A percentile compares a stretch with the other conserved stretches of the same genome.
Conservation (phyloP, 192 early-diverging fungal genomes). For the Linnemannia schmuckeri region DNA sequence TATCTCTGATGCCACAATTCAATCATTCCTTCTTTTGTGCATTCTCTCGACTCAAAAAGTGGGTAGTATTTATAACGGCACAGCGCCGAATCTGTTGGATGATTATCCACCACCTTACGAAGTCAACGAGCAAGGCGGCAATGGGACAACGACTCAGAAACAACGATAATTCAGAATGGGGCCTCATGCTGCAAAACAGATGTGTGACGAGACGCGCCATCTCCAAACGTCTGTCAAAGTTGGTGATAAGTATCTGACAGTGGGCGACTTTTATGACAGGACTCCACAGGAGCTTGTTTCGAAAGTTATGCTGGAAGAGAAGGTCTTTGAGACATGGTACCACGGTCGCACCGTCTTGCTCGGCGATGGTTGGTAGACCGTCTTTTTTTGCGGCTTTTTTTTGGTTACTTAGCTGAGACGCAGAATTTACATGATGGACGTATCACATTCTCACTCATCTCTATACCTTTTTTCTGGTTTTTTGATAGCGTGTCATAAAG, state of each 20-base stretch:
- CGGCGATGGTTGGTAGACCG: slow-evolving; percentile 1
- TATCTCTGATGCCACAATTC: background rate
- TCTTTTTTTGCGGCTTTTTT: no score
- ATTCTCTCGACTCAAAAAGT: background rate
- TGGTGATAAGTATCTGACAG: background rate
- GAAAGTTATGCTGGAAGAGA: background rate
- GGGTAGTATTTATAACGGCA: background rate
- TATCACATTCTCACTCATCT: background rate
- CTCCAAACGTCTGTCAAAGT: background rate
- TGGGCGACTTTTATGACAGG: background rate
- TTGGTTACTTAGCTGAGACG: no score
- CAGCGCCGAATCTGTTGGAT: background rate
- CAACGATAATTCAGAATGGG: background rate
- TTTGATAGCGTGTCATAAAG: background rate
- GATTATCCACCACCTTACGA: background rate
- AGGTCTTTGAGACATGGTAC: slow-evolving; percentile 3
- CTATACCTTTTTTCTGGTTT: background rate
- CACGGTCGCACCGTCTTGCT: background rate
- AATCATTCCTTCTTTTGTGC: background rate
- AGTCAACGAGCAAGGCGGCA: background rate
- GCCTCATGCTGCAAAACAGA: background rate
- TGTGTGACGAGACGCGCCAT: background rate
- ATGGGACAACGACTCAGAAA: background rate
- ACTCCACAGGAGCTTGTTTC: background rate
- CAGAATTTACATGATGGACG: no score